Evolutionary conservation across 257 asterid genomes (phyloP).

Genomic region (Asclepias syriaca): DNA sequence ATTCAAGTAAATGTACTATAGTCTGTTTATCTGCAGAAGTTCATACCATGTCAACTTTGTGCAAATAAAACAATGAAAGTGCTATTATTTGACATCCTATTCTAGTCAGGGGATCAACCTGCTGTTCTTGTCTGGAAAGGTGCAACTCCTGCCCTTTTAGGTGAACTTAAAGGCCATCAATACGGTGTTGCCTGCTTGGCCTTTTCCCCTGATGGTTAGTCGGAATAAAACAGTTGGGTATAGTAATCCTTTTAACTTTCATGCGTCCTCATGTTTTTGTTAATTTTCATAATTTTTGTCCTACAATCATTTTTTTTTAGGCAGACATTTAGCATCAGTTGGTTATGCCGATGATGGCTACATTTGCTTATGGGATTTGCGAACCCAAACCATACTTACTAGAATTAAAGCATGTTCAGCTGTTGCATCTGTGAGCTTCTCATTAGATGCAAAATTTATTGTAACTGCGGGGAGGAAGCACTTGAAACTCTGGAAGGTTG

Average conservation of each 20-base stretch:
- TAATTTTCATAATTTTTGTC: constrained; percentile 7
- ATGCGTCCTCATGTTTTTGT: constrained; percentile 4
- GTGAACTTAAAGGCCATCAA: constrained; percentile 58
- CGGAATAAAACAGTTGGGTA: constrained; percentile 15
- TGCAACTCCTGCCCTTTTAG: constrained; percentile 28
- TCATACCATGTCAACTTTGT: not conserved
- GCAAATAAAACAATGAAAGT: not conserved
- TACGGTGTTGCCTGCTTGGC: constrained; percentile 63
- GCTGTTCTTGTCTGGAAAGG: constrained; percentile 55
- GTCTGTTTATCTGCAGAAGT: not conserved
- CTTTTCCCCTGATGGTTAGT: constrained; percentile 67
- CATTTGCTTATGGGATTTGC: constrained; percentile 66
- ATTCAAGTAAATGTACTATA: not conserved
- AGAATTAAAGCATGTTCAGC: constrained; percentile 49
- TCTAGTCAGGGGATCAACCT: constrained; percentile 62
- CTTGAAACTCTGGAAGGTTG: constrained; percentile 54
- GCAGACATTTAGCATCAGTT: constrained; percentile 55
- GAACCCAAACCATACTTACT: constrained; percentile 36
- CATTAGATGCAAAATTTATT: constrained; percentile 42
- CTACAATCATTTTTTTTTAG: constrained; percentile 25
- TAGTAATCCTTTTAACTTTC: not conserved
- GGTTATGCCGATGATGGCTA: constrained; percentile 64
- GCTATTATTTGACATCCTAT: constrained; percentile 9
- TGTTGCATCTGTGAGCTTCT: constrained; percentile 45
- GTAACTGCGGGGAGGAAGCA: constrained; percentile 56